A percentile compares a stretch with the other conserved stretches of the same genome.
Conservation (phyloP, 176 grass and related monocot species). For the Avena eriantha region DNA sequence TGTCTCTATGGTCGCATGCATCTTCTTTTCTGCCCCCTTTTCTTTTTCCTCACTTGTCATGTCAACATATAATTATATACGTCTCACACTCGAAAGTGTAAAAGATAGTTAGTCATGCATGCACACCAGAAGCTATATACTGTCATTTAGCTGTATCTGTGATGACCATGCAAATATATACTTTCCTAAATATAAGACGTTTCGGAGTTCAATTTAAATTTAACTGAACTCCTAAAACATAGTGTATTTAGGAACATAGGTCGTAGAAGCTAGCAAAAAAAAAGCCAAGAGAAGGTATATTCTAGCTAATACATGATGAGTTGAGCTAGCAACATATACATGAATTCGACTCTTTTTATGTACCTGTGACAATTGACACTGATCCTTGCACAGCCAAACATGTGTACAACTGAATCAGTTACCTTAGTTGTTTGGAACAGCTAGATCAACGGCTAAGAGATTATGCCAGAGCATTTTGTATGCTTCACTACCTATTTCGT, state of each 20-base stretch:
- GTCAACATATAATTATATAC: not conserved
- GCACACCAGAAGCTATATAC: not conserved
- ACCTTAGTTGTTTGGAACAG: not conserved
- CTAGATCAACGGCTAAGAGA: not conserved
- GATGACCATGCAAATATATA: constrained; percentile 4
- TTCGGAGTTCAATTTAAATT: no score
- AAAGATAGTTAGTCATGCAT: constrained; percentile 28
- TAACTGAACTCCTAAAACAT: no score
- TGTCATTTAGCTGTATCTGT: not conserved
- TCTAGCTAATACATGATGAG: constrained; percentile 5
- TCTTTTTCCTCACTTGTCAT: constrained; percentile 17
- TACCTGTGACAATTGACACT: not conserved
- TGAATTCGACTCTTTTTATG: constrained; percentile 16
- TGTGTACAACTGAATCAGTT: constrained; percentile 7
- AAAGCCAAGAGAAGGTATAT: not conserved
- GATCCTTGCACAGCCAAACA: not conserved
- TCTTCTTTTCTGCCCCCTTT: not conserved
- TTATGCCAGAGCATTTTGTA: not conserved
- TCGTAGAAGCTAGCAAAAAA: not conserved
- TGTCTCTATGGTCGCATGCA: not conserved
- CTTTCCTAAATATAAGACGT: no score
- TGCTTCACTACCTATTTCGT: not conserved
- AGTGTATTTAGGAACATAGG: no score
- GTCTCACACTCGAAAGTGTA: not conserved
- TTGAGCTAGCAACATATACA: not conserved